Base-by-base conservation (phyloP, 768 basidiomycete species). In the Tricholoma flavovirens region DNA sequence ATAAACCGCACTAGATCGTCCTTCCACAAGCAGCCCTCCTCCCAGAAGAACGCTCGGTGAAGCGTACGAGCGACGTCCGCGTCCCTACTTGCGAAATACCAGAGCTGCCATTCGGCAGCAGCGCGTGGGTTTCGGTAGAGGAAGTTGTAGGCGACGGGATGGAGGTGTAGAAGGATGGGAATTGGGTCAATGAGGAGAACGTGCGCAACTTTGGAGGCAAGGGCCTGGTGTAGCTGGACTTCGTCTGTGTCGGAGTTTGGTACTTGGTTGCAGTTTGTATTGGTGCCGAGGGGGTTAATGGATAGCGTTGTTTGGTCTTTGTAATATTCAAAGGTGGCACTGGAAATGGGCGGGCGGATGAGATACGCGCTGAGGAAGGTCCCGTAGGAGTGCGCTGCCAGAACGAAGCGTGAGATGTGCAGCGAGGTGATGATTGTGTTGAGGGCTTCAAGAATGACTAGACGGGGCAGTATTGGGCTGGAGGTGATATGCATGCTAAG, bases 51-150 rank as follows among this genome's bases (percentile, higher is more conserved):
- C 53, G 82, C 75, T 2, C 86, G 73, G 12, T 75, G 72, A 14
- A 88, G 73, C 38, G 81, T 76, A 2, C 81, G 75, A 49, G 84
- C 77, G 46, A 85, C 75, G 61, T 87, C 85, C 9, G 83, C 70
- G 59, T 88, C 86, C 10, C 80, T 77, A 54, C 79, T 80, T 19
- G 84, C 76, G 60, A 87, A 86, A 62, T 83, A 88, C 82, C 83
- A 86, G 51, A 87, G 60, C 67, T 83, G 74, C 83, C 83, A 85
- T 60, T 87, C 81, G 62, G 54, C 63, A 50, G 68, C 66, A 1
- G n/a, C 61, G 59, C 50, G 58, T 38, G n/a, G 86, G 74, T 6
- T 59, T 19, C 86, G 80, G 68, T 87, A 86, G 36, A 88, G 71
- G 56, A 88, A 87, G 65, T 86, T 86, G 65, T 76, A 78, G 17